Evolutionary conservation across 192 early-diverging fungal species (phyloP).

Genomic region (Haplosporangium gracile): DNA sequence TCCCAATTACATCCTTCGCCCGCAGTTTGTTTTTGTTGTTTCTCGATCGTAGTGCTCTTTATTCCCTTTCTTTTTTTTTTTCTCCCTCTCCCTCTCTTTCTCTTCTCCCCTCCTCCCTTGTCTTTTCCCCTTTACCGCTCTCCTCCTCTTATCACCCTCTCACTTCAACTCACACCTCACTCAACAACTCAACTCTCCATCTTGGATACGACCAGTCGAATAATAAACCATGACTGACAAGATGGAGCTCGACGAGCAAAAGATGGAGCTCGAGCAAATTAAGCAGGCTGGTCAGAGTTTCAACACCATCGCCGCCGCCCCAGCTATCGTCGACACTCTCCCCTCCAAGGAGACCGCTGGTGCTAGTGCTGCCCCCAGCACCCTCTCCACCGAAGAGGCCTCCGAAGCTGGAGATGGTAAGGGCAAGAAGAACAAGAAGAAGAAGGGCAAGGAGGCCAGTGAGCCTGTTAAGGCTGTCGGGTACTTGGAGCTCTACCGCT

Average conservation of each 20-base stretch:
- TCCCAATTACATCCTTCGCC: background rate
- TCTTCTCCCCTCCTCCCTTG: background rate
- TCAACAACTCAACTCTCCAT: background rate
- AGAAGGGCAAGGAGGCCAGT: constrained; percentile 5
- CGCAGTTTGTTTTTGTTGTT: background rate
- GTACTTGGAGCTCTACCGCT: constrained; percentile 75
- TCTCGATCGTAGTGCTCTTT: background rate
- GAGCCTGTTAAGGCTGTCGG: constrained; percentile 64
- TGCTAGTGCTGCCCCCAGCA: background rate
- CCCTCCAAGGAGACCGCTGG: constrained; percentile 3
- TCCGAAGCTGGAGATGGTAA: constrained; percentile 4
- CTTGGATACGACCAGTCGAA: background rate
- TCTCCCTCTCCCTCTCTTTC: background rate
- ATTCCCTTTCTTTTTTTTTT: background rate
- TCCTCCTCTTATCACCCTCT: background rate
- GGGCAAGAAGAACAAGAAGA: constrained; percentile 15
- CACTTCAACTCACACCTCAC: background rate
- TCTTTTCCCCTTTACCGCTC: background rate
- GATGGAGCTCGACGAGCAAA: constrained; percentile 48
- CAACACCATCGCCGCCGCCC: background rate
- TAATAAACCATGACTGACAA: constrained; percentile 33
- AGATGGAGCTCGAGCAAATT: constrained; percentile 20
- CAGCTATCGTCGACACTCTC: background rate
- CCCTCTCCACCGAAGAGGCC: constrained; percentile 7
- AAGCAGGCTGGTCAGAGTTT: background rate